phyloP scores from a whole-genome alignment of 768 basidiomycete species.

The Leccinellum rugosiceps region DNA sequence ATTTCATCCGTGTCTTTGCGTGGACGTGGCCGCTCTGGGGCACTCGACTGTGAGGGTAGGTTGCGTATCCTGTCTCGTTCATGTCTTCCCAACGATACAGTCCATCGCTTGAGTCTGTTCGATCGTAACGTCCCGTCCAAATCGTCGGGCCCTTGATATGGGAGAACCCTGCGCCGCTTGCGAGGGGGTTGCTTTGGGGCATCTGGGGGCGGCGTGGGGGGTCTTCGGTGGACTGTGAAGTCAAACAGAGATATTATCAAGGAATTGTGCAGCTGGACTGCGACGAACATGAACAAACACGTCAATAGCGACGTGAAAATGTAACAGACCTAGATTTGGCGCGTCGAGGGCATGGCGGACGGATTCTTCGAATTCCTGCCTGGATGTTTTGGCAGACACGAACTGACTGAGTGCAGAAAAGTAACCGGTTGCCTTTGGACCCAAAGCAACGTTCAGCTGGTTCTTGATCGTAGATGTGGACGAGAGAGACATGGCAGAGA shows the following conservation, averaged over 20 bases:
- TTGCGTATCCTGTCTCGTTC: conserved; percentile 70
- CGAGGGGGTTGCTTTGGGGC: conserved; percentile 60
- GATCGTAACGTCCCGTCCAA: conserved; percentile 56
- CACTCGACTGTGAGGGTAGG: conserved; percentile 44
- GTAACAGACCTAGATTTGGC: conserved; percentile 45
- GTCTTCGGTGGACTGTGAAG: conserved; percentile 68
- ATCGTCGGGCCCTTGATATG: conserved; percentile 70
- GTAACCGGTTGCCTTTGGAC: conserved; percentile 56
- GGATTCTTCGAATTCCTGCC: conserved; percentile 72
- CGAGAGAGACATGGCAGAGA: conserved; percentile 59
- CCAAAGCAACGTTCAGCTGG: conserved; percentile 61
- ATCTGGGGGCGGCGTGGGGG: conserved; percentile 62
- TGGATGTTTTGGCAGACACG: conserved; percentile 63
- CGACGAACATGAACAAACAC: conserved; percentile 8
- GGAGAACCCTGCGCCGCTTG: conserved; percentile 63
- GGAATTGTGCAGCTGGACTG: conserved; percentile 81
- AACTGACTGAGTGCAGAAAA: conserved; percentile 65
- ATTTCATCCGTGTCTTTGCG: conserved; percentile 63
- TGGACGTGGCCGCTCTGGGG: conserved; percentile 43
- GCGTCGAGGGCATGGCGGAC: conserved; percentile 61
- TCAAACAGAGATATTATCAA: conserved; percentile 82
- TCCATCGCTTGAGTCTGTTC: conserved; percentile 68
- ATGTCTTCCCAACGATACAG: conserved; percentile 63
- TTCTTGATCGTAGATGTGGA: conserved; percentile 71
- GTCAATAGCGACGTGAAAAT: background rate